phyloP scores from a whole-genome alignment of 805 yeast species.

The Kregervanrija pseudodelftensis region DNA sequence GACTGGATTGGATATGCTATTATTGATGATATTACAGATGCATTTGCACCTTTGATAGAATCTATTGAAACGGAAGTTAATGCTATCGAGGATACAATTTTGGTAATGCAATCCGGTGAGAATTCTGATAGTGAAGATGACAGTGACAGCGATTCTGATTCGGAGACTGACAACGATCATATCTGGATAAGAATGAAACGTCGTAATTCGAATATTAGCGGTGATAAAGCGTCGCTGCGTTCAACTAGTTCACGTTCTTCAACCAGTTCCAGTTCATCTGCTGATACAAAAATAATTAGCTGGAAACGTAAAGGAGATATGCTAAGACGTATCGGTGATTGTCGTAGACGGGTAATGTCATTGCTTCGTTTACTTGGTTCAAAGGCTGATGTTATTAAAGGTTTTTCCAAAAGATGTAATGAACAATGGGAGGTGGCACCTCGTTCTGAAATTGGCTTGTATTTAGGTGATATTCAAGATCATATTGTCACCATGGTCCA shows the following conservation, averaged over 20 bases:
- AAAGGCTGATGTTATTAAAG: conserved; percentile 96
- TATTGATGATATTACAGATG: conserved; percentile 95
- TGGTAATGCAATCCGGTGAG: conserved; percentile 72
- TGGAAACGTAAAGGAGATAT: conserved; percentile 94
- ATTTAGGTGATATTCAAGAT: conserved; percentile 95
- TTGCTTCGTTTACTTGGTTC: conserved; percentile 76
- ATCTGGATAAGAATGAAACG: conserved; percentile 25
- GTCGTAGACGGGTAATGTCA: conserved; percentile 91
- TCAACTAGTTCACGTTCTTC: conserved; percentile 16
- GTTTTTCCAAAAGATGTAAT: conserved; percentile 84
- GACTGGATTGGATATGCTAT: conserved; percentile 98
- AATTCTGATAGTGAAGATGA: conserved; percentile 40
- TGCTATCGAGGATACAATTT: conserved; percentile 86
- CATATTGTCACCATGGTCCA: conserved; percentile 97
- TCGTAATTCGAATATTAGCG: conserved; percentile 21
- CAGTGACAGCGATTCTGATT: conserved; percentile 33
- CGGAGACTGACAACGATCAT: conserved; percentile 33
- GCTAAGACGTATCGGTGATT: conserved; percentile 91
- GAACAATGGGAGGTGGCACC: conserved; percentile 80
- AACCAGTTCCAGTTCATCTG: conserved; percentile 25
- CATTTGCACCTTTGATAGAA: conserved; percentile 94
- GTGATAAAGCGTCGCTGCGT: conserved; percentile 17
- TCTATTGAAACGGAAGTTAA: conserved; percentile 92
- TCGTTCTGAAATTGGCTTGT: conserved; percentile 84
- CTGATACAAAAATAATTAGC: conserved; percentile 41